Percentiles rank a stretch among this genome's conserved stretches.
Conservation (phyloP, 2,329 filamentous ascomycete genomes). For the Verticillium isaacii region DNA sequence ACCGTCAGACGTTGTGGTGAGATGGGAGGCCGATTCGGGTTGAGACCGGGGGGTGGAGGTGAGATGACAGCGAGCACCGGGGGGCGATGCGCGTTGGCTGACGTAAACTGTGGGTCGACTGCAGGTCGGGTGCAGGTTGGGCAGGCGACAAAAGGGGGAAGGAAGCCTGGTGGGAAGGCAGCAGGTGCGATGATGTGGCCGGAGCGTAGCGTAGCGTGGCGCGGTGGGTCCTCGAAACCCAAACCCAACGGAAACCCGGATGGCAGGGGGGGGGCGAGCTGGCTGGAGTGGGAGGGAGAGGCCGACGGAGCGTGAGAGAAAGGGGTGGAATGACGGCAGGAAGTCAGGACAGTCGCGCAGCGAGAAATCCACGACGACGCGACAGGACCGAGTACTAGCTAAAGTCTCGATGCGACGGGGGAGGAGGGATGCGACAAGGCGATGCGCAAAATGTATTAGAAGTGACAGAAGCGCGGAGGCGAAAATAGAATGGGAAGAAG, state of each 20-base stretch:
- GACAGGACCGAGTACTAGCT: slow-evolving; percentile 39
- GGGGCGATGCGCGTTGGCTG: slow-evolving; percentile 4
- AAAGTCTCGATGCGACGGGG: slow-evolving; percentile 36
- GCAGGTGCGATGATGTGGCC: slow-evolving; percentile 12
- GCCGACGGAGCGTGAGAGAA: neutral
- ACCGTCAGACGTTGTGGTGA: slow-evolving; percentile 1
- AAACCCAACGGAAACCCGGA: slow-evolving; percentile 8
- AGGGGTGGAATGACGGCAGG: neutral
- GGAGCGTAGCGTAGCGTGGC: slow-evolving; percentile 3
- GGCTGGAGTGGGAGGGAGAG: slow-evolving; percentile 13
- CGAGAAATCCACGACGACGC: slow-evolving; percentile 8
- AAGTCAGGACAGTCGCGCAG: slow-evolving; percentile 11
- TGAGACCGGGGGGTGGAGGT: neutral
- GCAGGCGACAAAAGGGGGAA: slow-evolving; percentile 2
- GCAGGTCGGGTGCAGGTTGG: slow-evolving; percentile 7
- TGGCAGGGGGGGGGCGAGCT: neutral
- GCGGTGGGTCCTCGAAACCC: slow-evolving; percentile 6
- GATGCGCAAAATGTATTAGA: slow-evolving; percentile 14
- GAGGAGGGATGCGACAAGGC: slow-evolving; percentile 14
- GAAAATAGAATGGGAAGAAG: slow-evolving; percentile 5
- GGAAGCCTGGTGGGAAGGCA: slow-evolving; percentile 1
- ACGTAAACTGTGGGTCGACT: slow-evolving; percentile 12
- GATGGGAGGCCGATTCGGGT: neutral
- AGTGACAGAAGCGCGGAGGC: slow-evolving; percentile 8
- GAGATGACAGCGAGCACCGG: neutral